Percentiles rank a stretch among this genome's conserved stretches.
Conservation (phyloP, 345 rosid genomes). For the Gossypium ekmanianum region DNA sequence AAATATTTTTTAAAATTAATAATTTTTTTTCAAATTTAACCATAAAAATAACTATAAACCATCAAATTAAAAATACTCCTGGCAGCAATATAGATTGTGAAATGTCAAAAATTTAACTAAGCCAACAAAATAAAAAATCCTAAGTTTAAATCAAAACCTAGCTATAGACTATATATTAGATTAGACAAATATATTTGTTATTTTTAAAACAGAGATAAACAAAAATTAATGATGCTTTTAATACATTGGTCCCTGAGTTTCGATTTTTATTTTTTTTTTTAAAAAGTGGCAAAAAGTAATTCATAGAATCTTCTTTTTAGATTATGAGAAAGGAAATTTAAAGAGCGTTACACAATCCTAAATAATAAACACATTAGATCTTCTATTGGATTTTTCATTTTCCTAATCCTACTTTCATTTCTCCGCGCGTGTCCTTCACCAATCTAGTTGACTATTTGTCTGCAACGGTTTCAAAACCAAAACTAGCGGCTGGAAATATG, state of each 20-base stretch:
- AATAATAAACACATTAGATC: not conserved
- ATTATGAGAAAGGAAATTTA: slow-evolving; percentile 19
- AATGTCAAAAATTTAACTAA: too few species aligned
- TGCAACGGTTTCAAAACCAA: not conserved
- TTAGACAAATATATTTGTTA: too few species aligned
- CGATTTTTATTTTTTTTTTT: not conserved
- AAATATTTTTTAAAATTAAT: too few species aligned
- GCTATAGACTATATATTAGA: too few species aligned
- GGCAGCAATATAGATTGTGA: too few species aligned
- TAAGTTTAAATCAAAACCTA: too few species aligned
- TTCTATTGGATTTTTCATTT: not conserved
- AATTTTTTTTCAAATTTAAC: too few species aligned
- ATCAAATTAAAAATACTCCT: too few species aligned
- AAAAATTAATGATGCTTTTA: not conserved
- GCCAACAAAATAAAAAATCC: too few species aligned
- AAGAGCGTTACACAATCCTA: slow-evolving; percentile 8
- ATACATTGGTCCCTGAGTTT: slow-evolving; percentile 10
- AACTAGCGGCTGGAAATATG: not conserved
- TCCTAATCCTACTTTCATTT: not conserved
- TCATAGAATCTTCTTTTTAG: slow-evolving; percentile 40
- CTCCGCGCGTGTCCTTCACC: not conserved
- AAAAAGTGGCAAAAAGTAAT: not conserved
- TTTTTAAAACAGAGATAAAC: too few species aligned
- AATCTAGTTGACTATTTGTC: not conserved
- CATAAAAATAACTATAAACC: too few species aligned